Percentiles rank a stretch among this genome's conserved stretches.
Evolutionary conservation across 257 asterid genomes (phyloP).

Genomic region (Sherardia arvensis): DNA sequence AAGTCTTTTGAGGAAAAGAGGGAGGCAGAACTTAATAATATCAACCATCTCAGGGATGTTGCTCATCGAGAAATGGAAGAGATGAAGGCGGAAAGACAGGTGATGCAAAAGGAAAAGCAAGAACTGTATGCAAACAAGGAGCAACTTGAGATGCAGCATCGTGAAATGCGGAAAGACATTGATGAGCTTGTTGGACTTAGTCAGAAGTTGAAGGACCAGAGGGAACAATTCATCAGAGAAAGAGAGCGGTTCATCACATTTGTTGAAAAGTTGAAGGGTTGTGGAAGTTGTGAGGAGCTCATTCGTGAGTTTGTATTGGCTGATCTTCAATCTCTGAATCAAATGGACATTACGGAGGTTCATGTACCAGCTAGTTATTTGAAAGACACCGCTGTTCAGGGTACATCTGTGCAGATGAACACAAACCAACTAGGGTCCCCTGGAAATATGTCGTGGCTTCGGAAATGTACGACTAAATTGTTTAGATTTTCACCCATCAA

Average conservation of each 20-base stretch:
- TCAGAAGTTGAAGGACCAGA: slow-evolving; percentile 77
- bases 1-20: slow-evolving; percentile 57
- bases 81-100: slow-evolving; percentile 53
- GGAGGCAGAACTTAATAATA: slow-evolving; percentile 45
- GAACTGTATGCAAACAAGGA: slow-evolving; percentile 60
- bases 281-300: slow-evolving; percentile 61
- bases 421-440: slow-evolving; percentile 48
- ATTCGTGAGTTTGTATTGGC: slow-evolving; percentile 61
- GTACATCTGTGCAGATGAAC: slow-evolving; percentile 26
- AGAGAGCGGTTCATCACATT: slow-evolving; percentile 67
- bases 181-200: slow-evolving; percentile 79
- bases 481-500: slow-evolving; percentile 72
- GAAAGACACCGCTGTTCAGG: slow-evolving; percentile 41
- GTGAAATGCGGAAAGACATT: slow-evolving; percentile 76
- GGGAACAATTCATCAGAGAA: slow-evolving; percentile 72
- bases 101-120: slow-evolving; percentile 55
- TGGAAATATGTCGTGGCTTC: slow-evolving; percentile 82
- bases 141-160: slow-evolving; percentile 67
- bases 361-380: slow-evolving; percentile 65
- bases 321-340: slow-evolving; percentile 57
- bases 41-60: slow-evolving; percentile 62
- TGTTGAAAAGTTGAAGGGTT: slow-evolving; percentile 63
- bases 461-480: slow-evolving; percentile 76
- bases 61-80: slow-evolving; percentile 83
- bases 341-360: slow-evolving; percentile 38